A percentile compares a stretch with the other conserved stretches of the same genome.
Conservation (phyloP, 768 basidiomycete genomes). For the Favolaschia claudopus region DNA sequence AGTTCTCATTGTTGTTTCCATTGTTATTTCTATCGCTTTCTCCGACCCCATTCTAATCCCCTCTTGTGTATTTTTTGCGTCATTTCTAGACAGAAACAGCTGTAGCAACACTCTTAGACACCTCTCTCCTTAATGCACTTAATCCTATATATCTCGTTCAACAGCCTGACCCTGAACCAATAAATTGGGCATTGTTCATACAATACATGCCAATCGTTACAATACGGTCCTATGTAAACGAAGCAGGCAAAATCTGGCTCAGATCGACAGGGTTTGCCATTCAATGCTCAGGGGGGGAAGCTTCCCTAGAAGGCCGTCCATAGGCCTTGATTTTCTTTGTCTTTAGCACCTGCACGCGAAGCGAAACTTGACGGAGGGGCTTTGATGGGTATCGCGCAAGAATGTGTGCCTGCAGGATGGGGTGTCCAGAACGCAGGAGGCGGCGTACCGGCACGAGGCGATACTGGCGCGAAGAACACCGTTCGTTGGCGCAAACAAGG, state of each 20-base stretch:
- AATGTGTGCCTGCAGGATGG: slow-evolving; percentile 20
- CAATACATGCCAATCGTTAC: too few species aligned
- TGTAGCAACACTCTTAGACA: slow-evolving; percentile 11
- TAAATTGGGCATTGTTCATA: too few species aligned
- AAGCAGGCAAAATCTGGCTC: too few species aligned
- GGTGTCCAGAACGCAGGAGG: slow-evolving; percentile 18
- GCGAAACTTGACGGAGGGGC: slow-evolving; percentile 6
- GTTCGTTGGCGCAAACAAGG: slow-evolving; percentile 21
- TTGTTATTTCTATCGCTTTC: slow-evolving; percentile 1
- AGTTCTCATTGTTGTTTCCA: neutral
- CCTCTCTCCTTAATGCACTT: neutral
- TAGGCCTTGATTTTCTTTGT: slow-evolving; percentile 23
- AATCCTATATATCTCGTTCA: neutral
- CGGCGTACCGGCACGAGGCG: neutral
- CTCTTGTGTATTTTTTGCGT: slow-evolving; percentile 21
- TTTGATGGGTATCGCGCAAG: slow-evolving; percentile 23
- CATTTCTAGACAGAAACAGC: neutral
- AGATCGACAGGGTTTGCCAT: too few species aligned
- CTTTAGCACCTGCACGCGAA: neutral
- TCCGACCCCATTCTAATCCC: neutral
- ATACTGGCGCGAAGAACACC: slow-evolving; percentile 17
- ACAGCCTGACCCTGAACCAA: too few species aligned
- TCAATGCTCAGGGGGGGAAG: too few species aligned
- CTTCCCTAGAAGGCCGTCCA: too few species aligned
- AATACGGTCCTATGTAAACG: too few species aligned